Evolutionary conservation across 2,329 filamentous ascomycete species (phyloP), one percentile per base, ranked within the genome.

Genomic region (Penicillium brasilianum): DNA sequence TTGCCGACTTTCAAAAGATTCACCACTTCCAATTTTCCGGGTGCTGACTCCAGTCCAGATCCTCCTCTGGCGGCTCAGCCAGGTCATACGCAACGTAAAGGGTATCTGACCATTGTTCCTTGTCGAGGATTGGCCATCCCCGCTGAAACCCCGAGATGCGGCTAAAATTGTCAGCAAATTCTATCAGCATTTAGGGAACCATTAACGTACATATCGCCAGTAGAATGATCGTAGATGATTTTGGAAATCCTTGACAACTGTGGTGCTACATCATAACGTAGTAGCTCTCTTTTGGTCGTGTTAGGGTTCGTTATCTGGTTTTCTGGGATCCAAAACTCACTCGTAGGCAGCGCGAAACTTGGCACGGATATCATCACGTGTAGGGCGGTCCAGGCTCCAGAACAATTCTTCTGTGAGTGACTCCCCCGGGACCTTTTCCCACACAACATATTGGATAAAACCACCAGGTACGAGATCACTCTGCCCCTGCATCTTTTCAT

Each of bases 201-300:
- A 55, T 43, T 52, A 28, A 62, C 65, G 41, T 64, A 65, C 62
- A 65, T 30, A 54, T 60, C 60, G 41, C 62, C 58, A 37, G 64
- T 66, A 46, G 62, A 54, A 57, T 66, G 56, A 61, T 68, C 62
- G 57, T 53, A 68, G 43, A 68, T 66, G 57, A 66, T 61, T 54
- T 64, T 66, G 41, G 66, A 68, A 43, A 63, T 61, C 41, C 61
- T 64, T 9, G 59, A 43, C 34, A 43, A 0, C 5, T 41, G 20
- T 62, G 61, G 60, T 58, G 37, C 16, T 18, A 39, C 37, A 39
- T 16, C 37, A 39, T 16, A 39, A 18, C 16, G 3, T 39, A 39
- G 16, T 39, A 39, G 16, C 4, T 39, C 7, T 18, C 37, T 39
- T 39, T n/a, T 39, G 34, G 34, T 37, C 5, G 34, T 37, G 34